Conservation (phyloP, 75 land plant species). For the Cupressus sempervirens region DNA sequence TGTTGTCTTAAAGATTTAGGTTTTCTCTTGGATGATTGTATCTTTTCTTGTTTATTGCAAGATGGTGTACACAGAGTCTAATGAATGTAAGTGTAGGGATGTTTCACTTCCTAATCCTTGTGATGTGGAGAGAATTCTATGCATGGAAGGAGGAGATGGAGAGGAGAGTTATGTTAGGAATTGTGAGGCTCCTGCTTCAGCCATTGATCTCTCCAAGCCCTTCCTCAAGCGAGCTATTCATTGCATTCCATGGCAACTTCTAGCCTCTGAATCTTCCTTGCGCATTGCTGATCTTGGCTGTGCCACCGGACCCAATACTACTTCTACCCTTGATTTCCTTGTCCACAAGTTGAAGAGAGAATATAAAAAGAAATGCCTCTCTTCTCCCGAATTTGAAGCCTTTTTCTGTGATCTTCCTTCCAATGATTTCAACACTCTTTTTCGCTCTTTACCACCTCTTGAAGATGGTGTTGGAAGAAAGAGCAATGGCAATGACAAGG, state of each 20-base stretch:
- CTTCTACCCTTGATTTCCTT: conserved; percentile 31
- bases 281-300: conserved; percentile 58
- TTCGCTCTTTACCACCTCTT: conserved; percentile 25
- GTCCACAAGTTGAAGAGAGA: conserved; percentile 17
- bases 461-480: not conserved
- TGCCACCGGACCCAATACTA: conserved; percentile 48
- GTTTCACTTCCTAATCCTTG: not conserved
- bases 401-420: conserved; percentile 62
- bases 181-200: too few species aligned
- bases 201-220: conserved; percentile 28
- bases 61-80: not conserved
- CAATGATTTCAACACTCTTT: conserved; percentile 62
- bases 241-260: conserved; percentile 21
- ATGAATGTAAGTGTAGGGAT: too few species aligned
- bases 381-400: conserved; percentile 36
- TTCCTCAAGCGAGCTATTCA: conserved; percentile 13
- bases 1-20: too few species aligned
- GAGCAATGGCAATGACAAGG: not conserved
- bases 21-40: too few species aligned
- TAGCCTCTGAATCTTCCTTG: conserved; percentile 15
- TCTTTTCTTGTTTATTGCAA: too few species aligned
- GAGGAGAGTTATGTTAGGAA: too few species aligned
- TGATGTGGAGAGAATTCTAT: conserved; percentile 21
- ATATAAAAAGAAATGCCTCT: conserved; percentile 7
- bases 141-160: conserved; percentile 43